Percentiles rank a stretch among this genome's conserved stretches.
Evolutionary conservation across 2,329 filamentous ascomycete genomes (phyloP).

Genomic region (Neofusicoccum parvum): DNA sequence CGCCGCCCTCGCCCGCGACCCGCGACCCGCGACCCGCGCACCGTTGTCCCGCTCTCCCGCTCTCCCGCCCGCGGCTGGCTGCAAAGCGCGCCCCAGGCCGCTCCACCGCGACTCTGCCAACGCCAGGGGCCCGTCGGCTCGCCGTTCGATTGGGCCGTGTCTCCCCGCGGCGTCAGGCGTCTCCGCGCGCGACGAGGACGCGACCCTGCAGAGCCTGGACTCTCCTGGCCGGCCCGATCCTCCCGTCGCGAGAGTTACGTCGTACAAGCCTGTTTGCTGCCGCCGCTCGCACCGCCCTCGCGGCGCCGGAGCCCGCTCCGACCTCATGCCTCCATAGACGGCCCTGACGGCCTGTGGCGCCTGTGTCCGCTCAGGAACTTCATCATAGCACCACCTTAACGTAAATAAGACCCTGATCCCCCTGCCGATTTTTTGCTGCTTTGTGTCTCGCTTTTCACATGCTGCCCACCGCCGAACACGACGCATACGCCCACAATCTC

Average conservation of each 20-base stretch:
- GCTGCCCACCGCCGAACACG: not conserved
- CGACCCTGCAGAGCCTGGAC: slow-evolving; percentile 4
- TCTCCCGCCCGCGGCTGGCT: not conserved
- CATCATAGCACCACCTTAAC: not conserved
- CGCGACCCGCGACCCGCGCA: not conserved
- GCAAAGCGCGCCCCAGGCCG: too few relatives aligned
- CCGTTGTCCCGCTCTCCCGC: slow-evolving; percentile 8
- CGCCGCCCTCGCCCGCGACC: not conserved
- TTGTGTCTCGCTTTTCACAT: not conserved
- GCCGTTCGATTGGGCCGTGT: too few relatives aligned
- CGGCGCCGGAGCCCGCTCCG: not conserved
- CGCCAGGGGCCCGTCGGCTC: not conserved
- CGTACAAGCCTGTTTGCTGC: too few relatives aligned
- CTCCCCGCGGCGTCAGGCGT: too few relatives aligned
- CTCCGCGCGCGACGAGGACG: not conserved
- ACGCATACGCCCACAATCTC: not conserved
- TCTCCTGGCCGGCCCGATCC: slow-evolving; percentile 2
- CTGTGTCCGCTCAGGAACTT: not conserved
- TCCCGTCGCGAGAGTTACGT: not conserved
- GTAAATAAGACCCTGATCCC: not conserved
- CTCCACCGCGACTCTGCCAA: too few relatives aligned
- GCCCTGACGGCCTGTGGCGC: too few relatives aligned
- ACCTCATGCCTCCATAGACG: not conserved
- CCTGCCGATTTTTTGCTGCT: not conserved
- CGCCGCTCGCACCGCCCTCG: not conserved